Percentiles rank a stretch among this genome's conserved stretches.
Evolutionary conservation across 129 eudicot genomes (phyloP).

Genomic region (Flaveria linearis): DNA sequence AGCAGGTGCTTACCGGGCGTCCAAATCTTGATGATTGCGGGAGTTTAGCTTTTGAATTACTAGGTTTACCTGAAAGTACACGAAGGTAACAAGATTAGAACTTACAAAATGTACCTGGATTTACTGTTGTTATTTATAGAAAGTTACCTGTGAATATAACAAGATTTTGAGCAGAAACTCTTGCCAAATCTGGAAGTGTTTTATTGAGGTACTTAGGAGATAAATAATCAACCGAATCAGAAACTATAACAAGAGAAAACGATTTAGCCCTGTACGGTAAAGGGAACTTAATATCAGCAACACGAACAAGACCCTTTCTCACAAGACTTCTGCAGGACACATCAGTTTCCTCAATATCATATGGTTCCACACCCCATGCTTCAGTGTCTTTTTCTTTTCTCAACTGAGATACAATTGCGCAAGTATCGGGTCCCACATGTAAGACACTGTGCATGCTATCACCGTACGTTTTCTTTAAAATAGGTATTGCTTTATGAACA

Average conservation of each 20-base stretch:
- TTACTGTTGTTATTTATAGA: background rate
- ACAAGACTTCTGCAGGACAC: slow-evolving; percentile 61
- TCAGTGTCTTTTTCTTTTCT: slow-evolving; percentile 65
- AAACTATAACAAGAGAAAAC: slow-evolving; percentile 69
- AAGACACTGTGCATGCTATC: slow-evolving; percentile 73
- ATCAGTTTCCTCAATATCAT: slow-evolving; percentile 72
- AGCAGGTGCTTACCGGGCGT: slow-evolving; percentile 59
- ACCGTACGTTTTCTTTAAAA: slow-evolving; percentile 66
- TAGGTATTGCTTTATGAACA: slow-evolving; percentile 64
- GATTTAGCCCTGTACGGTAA: slow-evolving; percentile 69
- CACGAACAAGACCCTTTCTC: slow-evolving; percentile 74
- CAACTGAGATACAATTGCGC: slow-evolving; percentile 68
- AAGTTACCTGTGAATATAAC: slow-evolving; percentile 75
- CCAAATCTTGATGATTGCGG: slow-evolving; percentile 70
- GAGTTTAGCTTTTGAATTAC: slow-evolving; percentile 57
- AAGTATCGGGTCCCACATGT: slow-evolving; percentile 82
- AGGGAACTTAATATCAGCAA: slow-evolving; percentile 77
- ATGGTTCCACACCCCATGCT: slow-evolving; percentile 88
- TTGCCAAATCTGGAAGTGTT: slow-evolving; percentile 81
- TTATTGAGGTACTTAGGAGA: slow-evolving; percentile 75
- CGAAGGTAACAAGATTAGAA: background rate
- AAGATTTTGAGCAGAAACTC: slow-evolving; percentile 70
- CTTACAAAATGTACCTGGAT: background rate
- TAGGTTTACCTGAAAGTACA: slow-evolving; percentile 54
- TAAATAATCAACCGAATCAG: slow-evolving; percentile 75